Evolutionary conservation across 164 flowering plant species (phyloP), one percentile per base, ranked within the genome.

Genomic region (Echeveria elegans): DNA sequence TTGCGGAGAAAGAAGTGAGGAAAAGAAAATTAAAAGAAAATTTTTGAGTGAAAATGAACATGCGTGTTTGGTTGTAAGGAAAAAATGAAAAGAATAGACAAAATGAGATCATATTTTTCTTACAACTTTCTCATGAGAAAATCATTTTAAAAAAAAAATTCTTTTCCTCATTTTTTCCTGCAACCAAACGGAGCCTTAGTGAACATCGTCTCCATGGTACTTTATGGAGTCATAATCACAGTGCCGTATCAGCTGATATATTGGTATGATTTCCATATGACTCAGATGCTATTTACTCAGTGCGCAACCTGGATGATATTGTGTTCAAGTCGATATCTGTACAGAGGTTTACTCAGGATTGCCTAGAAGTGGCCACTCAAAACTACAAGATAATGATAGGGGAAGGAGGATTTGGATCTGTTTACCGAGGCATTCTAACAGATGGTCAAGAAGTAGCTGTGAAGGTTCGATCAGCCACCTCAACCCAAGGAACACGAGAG

Each of bases 361-460:
- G 65, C 72, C 77, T 89, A 69, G 86, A 87, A 74, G 59, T 37
- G 56, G 83, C 82, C 50, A 89, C 90, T 50, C 40, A 73, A 45
- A 79, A 78, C 32, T 87, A 85, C 76, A 79, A 82, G 60, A 83
- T 83, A 50, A 66, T 89, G 74, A 84, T 89, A 64, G 96, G 96
- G 59, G 92, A 87, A 82, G 96, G 96, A 47, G 92, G 92, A 1
- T 89, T 89, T 70, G 96, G 96, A 62, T 72, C 88, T 67, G 96
- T 89, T 37, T 89, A 82, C 67, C 84, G 82, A 28, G 96, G 96
- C 7, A 83, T 77, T 38, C 75, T 89, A 50, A 66, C 71, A 26
- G 83, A 84, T 77, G 92, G 96, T 43, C 77, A 83, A 73, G 96
- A 89, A 77, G 89, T 89, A 67, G 92, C 96, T 41, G 92, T 85